Conservation (phyloP, 768 basidiomycete genomes). For the Leccinum subtestaceum region DNA sequence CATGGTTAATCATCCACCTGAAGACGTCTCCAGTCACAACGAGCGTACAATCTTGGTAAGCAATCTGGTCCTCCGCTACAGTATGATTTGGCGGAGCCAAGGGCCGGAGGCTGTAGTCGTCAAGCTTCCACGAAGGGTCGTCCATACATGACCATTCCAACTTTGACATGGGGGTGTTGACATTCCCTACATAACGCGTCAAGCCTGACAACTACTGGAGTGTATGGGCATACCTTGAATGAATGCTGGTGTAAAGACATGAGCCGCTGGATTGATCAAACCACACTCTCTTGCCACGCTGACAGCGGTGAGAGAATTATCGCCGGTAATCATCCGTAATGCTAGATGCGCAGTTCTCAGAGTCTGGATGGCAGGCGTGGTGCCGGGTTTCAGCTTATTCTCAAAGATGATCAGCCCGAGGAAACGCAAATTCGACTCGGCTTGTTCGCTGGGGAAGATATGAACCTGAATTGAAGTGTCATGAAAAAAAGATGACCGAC, state of each 20-base stretch:
- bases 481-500: conserved; percentile 38
- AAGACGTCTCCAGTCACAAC: conserved; percentile 95
- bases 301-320: conserved; percentile 94
- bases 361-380: conserved; percentile 84
- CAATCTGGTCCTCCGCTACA: conserved; percentile 66
- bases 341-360: conserved; percentile 88
- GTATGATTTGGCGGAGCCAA: conserved; percentile 66
- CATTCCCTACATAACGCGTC: conserved; percentile 45
- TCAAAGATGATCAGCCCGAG: conserved; percentile 97
- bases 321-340: conserved; percentile 97
- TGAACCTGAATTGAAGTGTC: conserved; percentile 7
- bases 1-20: conserved; percentile 96
- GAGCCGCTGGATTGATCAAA: conserved; percentile 81
- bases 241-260: conserved; percentile 86
- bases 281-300: conserved; percentile 95
- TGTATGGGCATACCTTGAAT: conserved; percentile 49
- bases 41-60: conserved; percentile 85
- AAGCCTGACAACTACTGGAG: neutral
- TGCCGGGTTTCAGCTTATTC: conserved; percentile 93
- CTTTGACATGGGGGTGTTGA: conserved; percentile 50
- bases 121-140: conserved; percentile 78
- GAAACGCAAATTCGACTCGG: conserved; percentile 86
- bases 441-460: conserved; percentile 69
- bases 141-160: conserved; percentile 94
- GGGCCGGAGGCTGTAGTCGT: conserved; percentile 86